A percentile compares a stretch with the other conserved stretches of the same genome.
Evolutionary conservation across 768 basidiomycete species (phyloP).

Genomic region (Boletus vinaceobasis): DNA sequence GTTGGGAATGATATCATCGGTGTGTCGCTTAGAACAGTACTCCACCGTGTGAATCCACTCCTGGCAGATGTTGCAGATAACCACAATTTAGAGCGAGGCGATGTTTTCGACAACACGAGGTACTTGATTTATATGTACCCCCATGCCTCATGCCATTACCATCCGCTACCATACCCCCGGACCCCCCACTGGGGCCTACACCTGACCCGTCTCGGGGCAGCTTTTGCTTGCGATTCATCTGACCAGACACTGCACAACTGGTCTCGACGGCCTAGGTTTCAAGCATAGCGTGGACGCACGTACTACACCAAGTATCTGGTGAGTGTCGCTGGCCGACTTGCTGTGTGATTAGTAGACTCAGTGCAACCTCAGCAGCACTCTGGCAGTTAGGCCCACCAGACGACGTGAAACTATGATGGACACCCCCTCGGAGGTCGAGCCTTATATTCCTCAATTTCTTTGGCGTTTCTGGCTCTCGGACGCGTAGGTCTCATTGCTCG

Average conservation of each 20-base stretch:
- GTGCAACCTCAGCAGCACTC: not conserved
- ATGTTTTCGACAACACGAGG: slow-evolving; percentile 15
- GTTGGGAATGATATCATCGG: slow-evolving; percentile 7
- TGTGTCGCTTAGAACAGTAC: not conserved
- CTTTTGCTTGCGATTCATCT: not conserved
- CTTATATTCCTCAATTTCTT: slow-evolving; percentile 45
- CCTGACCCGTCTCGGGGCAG: not conserved
- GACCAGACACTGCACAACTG: not conserved
- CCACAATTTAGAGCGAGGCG: not conserved
- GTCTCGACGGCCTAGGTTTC: not conserved
- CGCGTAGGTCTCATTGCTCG: slow-evolving; percentile 28
- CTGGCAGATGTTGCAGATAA: not conserved
- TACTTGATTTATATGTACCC: slow-evolving; percentile 4
- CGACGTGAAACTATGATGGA: not conserved
- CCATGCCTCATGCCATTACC: slow-evolving; percentile 3
- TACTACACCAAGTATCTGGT: not conserved
- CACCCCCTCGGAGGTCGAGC: slow-evolving; percentile 22
- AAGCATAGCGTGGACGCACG: not conserved
- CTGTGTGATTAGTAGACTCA: not conserved
- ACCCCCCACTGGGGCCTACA: slow-evolving; percentile 4
- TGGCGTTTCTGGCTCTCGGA: slow-evolving; percentile 50
- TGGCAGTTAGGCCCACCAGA: not conserved
- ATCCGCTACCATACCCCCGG: not conserved
- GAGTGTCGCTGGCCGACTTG: not conserved
- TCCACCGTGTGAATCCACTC: not conserved